phyloP scores from a whole-genome alignment of 2,329 filamentous ascomycete species.

The Aulographum hederae region DNA sequence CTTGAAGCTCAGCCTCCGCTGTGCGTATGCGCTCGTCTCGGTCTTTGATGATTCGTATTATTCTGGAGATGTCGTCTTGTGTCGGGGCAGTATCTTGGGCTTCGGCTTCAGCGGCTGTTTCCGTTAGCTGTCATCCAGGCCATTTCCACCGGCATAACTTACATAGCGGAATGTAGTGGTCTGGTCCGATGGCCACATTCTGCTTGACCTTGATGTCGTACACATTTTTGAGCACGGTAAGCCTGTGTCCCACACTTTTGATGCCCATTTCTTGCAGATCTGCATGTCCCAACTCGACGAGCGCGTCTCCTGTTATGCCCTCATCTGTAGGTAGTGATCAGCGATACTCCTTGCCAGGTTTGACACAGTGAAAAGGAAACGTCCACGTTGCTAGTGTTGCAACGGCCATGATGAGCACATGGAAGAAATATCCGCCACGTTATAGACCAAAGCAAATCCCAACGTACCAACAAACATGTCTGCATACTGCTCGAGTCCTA shows the following conservation, averaged over 20 bases:
- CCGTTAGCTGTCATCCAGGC: no score
- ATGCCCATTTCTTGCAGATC: conserved; percentile 94
- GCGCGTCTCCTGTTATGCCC: conserved; percentile 78
- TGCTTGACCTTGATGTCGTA: conserved; percentile 94
- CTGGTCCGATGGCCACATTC: conserved; percentile 74
- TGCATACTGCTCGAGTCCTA: conserved; percentile 69
- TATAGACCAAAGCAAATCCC: conserved; percentile 1
- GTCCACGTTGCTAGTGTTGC: no score
- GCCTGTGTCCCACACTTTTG: conserved; percentile 74
- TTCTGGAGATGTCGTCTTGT: conserved; percentile 77
- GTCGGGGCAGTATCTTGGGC: conserved; percentile 74
- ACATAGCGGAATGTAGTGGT: conserved; percentile 90
- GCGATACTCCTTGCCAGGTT: conserved; percentile 11
- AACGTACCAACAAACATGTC: conserved; percentile 64
- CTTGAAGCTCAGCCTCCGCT: conserved; percentile 66
- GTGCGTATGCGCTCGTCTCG: conserved; percentile 79
- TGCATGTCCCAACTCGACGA: conserved; percentile 76
- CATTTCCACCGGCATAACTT: conserved; percentile 31
- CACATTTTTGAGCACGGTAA: conserved; percentile 88
- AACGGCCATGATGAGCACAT: no score
- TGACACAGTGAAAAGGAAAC: neutral
- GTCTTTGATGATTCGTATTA: conserved; percentile 75
- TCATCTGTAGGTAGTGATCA: conserved; percentile 69
- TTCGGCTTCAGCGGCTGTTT: conserved; percentile 69
- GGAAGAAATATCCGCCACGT: conserved; percentile 3